Percentiles rank a stretch among this genome's conserved stretches.
Evolutionary conservation across 306 rosid species (phyloP).

Genomic region (Citrullus amarus): DNA sequence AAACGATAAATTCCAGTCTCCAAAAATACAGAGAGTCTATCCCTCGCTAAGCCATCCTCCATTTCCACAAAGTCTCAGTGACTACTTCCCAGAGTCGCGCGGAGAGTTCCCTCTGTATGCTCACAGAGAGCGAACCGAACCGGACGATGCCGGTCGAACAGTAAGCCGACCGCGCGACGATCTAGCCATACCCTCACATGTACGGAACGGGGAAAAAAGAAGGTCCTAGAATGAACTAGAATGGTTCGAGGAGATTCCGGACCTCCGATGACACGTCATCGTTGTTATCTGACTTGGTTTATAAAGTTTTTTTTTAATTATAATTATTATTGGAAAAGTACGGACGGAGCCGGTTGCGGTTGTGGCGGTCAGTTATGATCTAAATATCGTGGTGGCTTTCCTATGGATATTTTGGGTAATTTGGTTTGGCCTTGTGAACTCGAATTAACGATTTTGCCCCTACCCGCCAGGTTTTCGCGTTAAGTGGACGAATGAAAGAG

Average conservation of each 20-base stretch:
- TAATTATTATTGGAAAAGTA: not conserved
- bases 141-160: not conserved
- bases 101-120: not conserved
- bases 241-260: not conserved
- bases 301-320: not conserved
- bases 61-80: not conserved
- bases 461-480: not conserved
- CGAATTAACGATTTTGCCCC: not conserved
- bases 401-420: not conserved
- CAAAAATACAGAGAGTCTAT: constrained; percentile 23
- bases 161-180: not conserved
- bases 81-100: no score
- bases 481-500: no score
- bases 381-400: not conserved
- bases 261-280: not conserved
- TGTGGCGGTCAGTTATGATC: not conserved
- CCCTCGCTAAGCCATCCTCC: constrained; percentile 17
- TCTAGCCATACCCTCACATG: not conserved
- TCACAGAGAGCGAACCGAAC: not conserved
- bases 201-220: not conserved
- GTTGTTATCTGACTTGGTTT: not conserved
- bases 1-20: constrained; percentile 46
- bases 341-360: not conserved
- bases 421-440: not conserved
- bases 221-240: not conserved